Conservation (phyloP, 306 rosid genomes). For the Leucaena leucocephala region DNA sequence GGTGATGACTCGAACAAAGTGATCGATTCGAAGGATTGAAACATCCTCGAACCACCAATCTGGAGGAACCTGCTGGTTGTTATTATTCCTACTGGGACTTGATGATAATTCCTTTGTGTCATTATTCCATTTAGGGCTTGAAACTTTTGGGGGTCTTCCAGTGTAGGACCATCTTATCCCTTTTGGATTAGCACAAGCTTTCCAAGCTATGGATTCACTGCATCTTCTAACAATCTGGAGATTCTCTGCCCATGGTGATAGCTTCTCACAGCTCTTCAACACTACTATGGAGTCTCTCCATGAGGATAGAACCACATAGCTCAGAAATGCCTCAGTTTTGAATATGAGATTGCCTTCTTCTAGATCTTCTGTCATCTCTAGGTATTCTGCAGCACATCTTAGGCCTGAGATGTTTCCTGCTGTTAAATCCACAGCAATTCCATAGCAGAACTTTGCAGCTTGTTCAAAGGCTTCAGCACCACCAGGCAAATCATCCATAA, state of each 20-base stretch:
- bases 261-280: constrained; percentile 91
- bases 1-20: constrained; percentile 88
- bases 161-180: constrained; percentile 96
- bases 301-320: constrained; percentile 94
- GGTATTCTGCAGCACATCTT: constrained; percentile 92
- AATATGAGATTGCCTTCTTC: constrained; percentile 97
- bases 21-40: constrained; percentile 91
- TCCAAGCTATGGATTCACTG: constrained; percentile 99
- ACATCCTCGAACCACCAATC: constrained; percentile 99
- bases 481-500: constrained; percentile 86
- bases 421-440: constrained; percentile 88
- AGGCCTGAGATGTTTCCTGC: constrained; percentile 95
- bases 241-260: constrained; percentile 95
- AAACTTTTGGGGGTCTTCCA: constrained; percentile 60
- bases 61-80: constrained; percentile 70
- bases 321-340: constrained; percentile 96
- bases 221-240: constrained; percentile 93
- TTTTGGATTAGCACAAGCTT: constrained; percentile 97
- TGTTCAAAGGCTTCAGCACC: constrained; percentile 88
- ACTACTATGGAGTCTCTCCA: constrained; percentile 97
- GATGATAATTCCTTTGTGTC: constrained; percentile 67
- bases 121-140: constrained; percentile 79
- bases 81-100: constrained; percentile 65
- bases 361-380: constrained; percentile 96
- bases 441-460: constrained; percentile 93